These are phyloP conservation scores for Corrigiola litoralis DNA, from an alignment of 179 eudicot species.

Conservation along the genomic window DNA sequence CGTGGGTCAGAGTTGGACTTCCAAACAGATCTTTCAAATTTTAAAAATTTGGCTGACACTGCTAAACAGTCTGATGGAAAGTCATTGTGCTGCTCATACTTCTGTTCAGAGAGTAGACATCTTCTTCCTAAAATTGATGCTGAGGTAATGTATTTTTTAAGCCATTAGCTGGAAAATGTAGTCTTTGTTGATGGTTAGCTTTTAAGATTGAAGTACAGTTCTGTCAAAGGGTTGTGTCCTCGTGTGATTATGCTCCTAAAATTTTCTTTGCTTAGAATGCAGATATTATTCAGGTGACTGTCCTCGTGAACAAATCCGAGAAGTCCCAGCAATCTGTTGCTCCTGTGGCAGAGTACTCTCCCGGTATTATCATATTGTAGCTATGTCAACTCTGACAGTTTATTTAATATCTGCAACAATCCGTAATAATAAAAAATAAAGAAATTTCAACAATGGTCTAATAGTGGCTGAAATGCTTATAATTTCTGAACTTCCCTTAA, in stretches of 20 bases:
- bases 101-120: conserved; percentile 42
- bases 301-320: conserved; percentile 49
- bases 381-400: not conserved
- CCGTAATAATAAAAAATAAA: no score
- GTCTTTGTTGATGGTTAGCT: not conserved
- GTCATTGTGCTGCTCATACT: conserved; percentile 43
- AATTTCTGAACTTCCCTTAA: not conserved
- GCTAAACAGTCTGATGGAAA: conserved; percentile 32
- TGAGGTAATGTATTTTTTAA: conserved; percentile 46
- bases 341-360: conserved; percentile 68
- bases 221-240: not conserved
- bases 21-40: conserved; percentile 29
- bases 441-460: not conserved
- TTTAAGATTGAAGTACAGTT: not conserved
- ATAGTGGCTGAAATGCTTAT: not conserved
- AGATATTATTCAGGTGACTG: conserved; percentile 69
- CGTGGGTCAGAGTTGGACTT: conserved; percentile 59
- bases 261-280: conserved; percentile 62
- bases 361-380: conserved; percentile 42
- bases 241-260: conserved; percentile 14
- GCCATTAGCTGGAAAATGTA: not conserved
- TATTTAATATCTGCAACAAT: no score
- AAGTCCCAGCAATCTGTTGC: conserved; percentile 46
- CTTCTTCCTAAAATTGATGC: conserved; percentile 28
- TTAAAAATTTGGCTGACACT: conserved; percentile 25